These are phyloP conservation scores for Trichosphaerium sp. DNA, from an alignment of 78 protist species.

Conservation along the genomic window DNA sequence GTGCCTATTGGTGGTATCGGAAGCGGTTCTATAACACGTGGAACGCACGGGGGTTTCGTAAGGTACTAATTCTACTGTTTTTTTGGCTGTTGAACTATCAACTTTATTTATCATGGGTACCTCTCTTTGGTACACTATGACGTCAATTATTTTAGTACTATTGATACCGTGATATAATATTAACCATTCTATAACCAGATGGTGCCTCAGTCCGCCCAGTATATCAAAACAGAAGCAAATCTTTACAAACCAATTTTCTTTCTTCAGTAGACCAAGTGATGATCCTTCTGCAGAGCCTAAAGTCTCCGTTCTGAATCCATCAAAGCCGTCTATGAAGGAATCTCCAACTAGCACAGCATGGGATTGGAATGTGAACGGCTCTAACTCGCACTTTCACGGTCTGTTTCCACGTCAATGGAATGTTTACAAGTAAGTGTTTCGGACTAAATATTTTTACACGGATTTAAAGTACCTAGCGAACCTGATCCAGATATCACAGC, in stretches of 20 bases:
- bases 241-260: neutral
- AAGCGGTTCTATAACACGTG: constrained; percentile 32
- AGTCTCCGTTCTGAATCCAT: constrained; percentile 22
- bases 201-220: neutral
- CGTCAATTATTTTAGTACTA: constrained; percentile 1
- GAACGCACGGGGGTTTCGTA: constrained; percentile 51
- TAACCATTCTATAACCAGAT: neutral
- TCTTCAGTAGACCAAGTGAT: neutral
- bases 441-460: too few species aligned
- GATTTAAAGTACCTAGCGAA: too few species aligned
- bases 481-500: constrained; percentile 40
- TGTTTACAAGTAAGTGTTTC: too few species aligned
- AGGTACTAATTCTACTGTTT: too few species aligned
- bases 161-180: constrained; percentile 9
- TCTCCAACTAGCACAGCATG: constrained; percentile 22
- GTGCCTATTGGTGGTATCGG: constrained; percentile 64
- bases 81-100: too few species aligned
- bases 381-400: constrained; percentile 16
- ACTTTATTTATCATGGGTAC: too few species aligned
- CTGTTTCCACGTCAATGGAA: constrained; percentile 48
- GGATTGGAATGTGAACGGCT: constrained; percentile 40
- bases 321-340: constrained; percentile 31
- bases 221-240: neutral
- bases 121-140: neutral
- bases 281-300: neutral